A percentile compares a stretch with the other conserved stretches of the same genome.
phyloP scores from a whole-genome alignment of 148 eudicot species.

The Pharnaceum exiguum region DNA sequence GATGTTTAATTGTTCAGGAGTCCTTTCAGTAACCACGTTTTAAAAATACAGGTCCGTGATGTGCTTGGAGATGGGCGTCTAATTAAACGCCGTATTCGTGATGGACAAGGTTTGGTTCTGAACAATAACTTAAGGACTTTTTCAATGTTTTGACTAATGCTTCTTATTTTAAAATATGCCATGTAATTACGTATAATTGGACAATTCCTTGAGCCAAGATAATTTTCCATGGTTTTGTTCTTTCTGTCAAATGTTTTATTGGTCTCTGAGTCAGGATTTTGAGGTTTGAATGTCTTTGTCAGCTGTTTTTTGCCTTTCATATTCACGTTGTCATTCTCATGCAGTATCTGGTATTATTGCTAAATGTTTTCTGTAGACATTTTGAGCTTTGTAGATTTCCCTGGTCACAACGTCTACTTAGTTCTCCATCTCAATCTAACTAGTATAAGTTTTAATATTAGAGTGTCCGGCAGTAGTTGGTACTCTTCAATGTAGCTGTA shows the following conservation, averaged over 20 bases:
- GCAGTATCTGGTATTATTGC: too few relatives aligned
- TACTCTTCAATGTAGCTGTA: too few relatives aligned
- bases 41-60: slow-evolving; percentile 68
- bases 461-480: too few relatives aligned
- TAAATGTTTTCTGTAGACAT: too few relatives aligned
- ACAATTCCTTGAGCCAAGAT: too few relatives aligned
- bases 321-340: too few relatives aligned
- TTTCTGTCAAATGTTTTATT: background rate
- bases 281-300: slow-evolving; percentile 1
- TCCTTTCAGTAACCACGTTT: background rate
- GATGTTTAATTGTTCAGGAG: background rate
- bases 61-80: slow-evolving; percentile 98
- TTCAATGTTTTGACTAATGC: background rate
- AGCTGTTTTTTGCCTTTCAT: too few relatives aligned
- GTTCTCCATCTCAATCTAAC: too few relatives aligned
- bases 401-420: too few relatives aligned
- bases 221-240: background rate
- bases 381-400: too few relatives aligned
- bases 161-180: background rate
- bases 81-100: slow-evolving; percentile 85
- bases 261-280: slow-evolving; percentile 1
- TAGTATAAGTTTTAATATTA: too few relatives aligned
- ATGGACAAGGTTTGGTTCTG: slow-evolving; percentile 71
- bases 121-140: background rate
- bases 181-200: background rate